These are phyloP conservation scores for Hymenotorrendiella dingleyae DNA, from an alignment of 2,329 filamentous ascomycete genomes.

Conservation along the genomic window DNA sequence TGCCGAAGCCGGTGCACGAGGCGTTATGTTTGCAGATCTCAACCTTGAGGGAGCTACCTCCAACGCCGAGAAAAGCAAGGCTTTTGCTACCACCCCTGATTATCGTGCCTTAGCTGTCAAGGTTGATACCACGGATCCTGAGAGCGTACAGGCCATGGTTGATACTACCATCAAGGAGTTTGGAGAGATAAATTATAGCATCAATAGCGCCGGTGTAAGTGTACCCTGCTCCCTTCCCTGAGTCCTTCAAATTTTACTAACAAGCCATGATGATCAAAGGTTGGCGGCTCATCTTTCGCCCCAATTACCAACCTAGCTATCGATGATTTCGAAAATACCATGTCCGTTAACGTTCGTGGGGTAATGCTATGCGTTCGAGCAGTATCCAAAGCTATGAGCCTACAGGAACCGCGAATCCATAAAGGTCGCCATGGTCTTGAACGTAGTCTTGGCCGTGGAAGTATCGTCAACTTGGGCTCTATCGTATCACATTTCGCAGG, in stretches of 20 bases:
- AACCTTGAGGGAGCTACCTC: constrained; percentile 15
- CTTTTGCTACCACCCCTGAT: constrained; percentile 20
- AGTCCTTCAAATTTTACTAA: neutral
- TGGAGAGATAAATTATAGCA: constrained; percentile 46
- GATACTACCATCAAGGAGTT: constrained; percentile 36
- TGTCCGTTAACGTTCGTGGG: constrained; percentile 32
- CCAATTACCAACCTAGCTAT: constrained; percentile 23
- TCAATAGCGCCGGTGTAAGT: constrained; percentile 41
- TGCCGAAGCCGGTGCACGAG: constrained; percentile 3
- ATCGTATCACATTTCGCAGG: constrained; percentile 31
- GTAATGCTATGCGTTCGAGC: constrained; percentile 30
- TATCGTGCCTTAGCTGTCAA: constrained; percentile 20
- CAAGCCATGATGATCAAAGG: neutral
- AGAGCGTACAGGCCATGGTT: constrained; percentile 25
- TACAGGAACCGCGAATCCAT: constrained; percentile 9
- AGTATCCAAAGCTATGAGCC: constrained; percentile 19
- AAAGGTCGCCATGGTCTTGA: constrained; percentile 5
- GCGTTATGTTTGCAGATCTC: constrained; percentile 26
- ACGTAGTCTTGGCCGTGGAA: constrained; percentile 33
- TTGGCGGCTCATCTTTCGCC: neutral
- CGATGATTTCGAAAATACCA: constrained; percentile 23
- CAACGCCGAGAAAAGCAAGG: constrained; percentile 23
- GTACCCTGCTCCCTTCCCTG: neutral
- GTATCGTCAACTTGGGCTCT: constrained; percentile 54
- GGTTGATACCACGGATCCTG: constrained; percentile 24